Evolutionary conservation across 495 filamentous ascomycete genomes (phyloP).

Genomic region (Chaetomidium leptoderma): DNA sequence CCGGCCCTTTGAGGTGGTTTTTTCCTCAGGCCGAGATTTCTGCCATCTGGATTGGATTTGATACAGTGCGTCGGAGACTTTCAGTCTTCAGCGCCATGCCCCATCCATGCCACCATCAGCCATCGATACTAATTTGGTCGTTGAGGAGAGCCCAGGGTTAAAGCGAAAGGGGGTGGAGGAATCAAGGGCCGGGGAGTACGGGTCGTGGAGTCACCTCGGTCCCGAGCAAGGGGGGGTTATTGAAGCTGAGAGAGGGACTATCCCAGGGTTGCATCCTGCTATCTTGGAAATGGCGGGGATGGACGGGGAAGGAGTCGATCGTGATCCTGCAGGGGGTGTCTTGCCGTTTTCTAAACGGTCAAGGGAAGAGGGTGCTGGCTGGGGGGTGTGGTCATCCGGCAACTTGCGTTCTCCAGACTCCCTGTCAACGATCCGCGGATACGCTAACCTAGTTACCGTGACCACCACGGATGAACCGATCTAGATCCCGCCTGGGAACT

Average conservation of each 20-base stretch:
- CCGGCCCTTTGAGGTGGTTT: too few relatives aligned
- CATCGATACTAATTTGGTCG: too few relatives aligned
- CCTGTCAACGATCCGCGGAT: too few relatives aligned
- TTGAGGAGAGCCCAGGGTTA: not conserved
- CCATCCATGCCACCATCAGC: too few relatives aligned
- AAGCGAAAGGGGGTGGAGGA: too few relatives aligned
- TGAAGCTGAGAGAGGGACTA: not conserved
- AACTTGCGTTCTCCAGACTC: not conserved
- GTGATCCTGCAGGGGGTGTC: conserved; percentile 4
- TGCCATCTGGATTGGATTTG: too few relatives aligned
- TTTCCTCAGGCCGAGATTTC: too few relatives aligned
- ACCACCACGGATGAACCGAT: too few relatives aligned
- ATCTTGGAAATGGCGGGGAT: not conserved
- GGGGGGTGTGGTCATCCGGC: not conserved
- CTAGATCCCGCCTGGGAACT: too few relatives aligned
- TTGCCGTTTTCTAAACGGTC: not conserved
- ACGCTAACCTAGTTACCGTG: too few relatives aligned
- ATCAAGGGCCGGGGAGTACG: not conserved
- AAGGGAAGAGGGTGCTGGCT: not conserved
- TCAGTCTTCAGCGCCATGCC: too few relatives aligned
- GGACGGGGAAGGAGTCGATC: not conserved
- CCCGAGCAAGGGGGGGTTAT: not conserved
- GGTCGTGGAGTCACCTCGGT: conserved; percentile 6
- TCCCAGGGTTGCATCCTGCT: conserved; percentile 3
- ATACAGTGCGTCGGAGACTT: too few relatives aligned